Percentiles rank a stretch among this genome's conserved stretches.
phyloP scores from a whole-genome alignment of 2,329 filamentous ascomycete species.

The Colletotrichum graminicola region DNA sequence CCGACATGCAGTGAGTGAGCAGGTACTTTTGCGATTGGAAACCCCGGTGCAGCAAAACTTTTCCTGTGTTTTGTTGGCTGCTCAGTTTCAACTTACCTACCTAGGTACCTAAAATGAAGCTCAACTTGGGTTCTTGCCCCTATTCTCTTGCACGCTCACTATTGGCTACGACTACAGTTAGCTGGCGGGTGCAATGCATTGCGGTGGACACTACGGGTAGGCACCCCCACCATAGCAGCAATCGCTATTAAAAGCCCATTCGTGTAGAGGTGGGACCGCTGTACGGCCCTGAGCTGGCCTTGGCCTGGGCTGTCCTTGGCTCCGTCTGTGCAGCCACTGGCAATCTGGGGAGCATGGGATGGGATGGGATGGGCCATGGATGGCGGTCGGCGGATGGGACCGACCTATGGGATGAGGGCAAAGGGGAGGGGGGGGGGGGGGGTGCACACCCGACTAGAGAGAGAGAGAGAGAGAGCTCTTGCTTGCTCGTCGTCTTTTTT shows the following conservation, averaged over 20 bases:
- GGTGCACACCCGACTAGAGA: conserved; percentile 1
- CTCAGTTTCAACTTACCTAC: too few relatives aligned
- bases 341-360: conserved; percentile 40
- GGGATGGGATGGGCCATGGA: conserved; percentile 5
- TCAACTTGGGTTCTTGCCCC: not conserved
- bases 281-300: conserved; percentile 32
- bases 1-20: not conserved
- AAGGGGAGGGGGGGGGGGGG: not conserved
- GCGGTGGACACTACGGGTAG: not conserved
- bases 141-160: not conserved
- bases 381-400: not conserved
- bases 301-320: conserved; percentile 41
- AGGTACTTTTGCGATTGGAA: not conserved
- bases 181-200: not conserved
- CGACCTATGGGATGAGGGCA: not conserved
- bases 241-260: conserved; percentile 24
- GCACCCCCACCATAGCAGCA: not conserved
- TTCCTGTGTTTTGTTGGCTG: not conserved
- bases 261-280: conserved; percentile 32
- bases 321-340: conserved; percentile 41
- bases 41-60: not conserved
- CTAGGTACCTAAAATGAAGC: not conserved
- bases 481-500: conserved; percentile 30
- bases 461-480: not conserved
- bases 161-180: not conserved